phyloP scores from a whole-genome alignment of 768 basidiomycete genomes.

The Heimioporus sp. region DNA sequence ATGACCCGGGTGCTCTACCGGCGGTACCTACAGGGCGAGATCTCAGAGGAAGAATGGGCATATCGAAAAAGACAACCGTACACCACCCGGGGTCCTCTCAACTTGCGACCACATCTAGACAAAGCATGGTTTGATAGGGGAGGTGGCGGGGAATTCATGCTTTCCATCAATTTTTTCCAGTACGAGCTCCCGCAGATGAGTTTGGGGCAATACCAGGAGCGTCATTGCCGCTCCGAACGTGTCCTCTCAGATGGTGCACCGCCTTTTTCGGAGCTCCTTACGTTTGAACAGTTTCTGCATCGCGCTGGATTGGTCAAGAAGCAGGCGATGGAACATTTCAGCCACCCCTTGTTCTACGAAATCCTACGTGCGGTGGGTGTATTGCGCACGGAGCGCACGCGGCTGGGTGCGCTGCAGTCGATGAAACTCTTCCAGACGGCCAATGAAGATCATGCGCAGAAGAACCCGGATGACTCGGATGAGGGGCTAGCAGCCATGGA shows the following conservation, averaged over 20 bases:
- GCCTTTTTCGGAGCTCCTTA: conserved; percentile 39
- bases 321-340: conserved; percentile 33
- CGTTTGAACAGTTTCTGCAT: conserved; percentile 45
- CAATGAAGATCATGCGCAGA: not conserved
- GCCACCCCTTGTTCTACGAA: conserved; percentile 49
- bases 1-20: conserved; percentile 49
- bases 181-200: conserved; percentile 50
- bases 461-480: not conserved
- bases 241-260: conserved; percentile 29
- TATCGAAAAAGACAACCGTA: conserved; percentile 48
- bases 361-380: conserved; percentile 23
- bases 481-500: conserved; percentile 6
- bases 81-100: conserved; percentile 47
- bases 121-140: conserved; percentile 44
- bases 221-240: not conserved
- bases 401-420: conserved; percentile 19
- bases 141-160: conserved; percentile 42
- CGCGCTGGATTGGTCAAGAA: conserved; percentile 38
- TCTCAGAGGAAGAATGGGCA: conserved; percentile 51
- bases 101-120: conserved; percentile 50
- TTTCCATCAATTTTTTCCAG: conserved; percentile 43
- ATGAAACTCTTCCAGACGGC: conserved; percentile 12
- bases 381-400: not conserved
- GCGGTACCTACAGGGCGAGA: conserved; percentile 45
- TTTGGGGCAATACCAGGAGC: conserved; percentile 14